A percentile compares a stretch with the other conserved stretches of the same genome.
phyloP scores from a whole-genome alignment of 2,329 filamentous ascomycete genomes.

The Hypoxylon sp. region DNA sequence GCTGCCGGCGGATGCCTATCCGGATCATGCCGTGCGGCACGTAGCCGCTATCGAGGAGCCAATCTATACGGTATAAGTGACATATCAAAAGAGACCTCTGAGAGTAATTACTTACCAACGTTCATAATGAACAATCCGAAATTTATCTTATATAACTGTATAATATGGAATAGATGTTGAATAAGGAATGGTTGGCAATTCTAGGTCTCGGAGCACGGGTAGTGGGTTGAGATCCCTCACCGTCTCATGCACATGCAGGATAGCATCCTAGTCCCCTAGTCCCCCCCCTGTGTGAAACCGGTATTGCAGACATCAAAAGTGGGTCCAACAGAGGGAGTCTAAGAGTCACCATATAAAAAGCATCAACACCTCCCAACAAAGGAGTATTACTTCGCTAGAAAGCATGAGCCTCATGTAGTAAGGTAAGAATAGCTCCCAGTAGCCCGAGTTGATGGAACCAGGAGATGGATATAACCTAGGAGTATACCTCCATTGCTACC shows the following conservation, averaged over 20 bases:
- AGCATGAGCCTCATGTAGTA: not conserved
- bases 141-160: constrained; percentile 5
- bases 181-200: constrained; percentile 18
- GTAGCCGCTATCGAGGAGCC: constrained; percentile 75
- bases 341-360: constrained; percentile 20
- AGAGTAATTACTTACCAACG: constrained; percentile 29
- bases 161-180: constrained; percentile 1
- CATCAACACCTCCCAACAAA: constrained; percentile 4
- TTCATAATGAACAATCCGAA: constrained; percentile 32
- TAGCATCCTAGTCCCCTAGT: constrained; percentile 10
- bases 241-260: constrained; percentile 36
- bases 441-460: not conserved
- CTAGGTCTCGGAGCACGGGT: constrained; percentile 7
- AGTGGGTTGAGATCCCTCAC: constrained; percentile 20
- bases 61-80: constrained; percentile 57
- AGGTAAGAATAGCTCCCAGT: not conserved
- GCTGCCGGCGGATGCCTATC: constrained; percentile 75
- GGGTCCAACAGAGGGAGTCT: constrained; percentile 20
- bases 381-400: not conserved
- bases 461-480: not conserved
- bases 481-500: not conserved
- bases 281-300: constrained; percentile 25
- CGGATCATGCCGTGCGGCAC: constrained; percentile 75
- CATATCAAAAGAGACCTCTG: not conserved
- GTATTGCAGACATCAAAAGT: constrained; percentile 27